Base-by-base conservation (phyloP, 139 green algal genomes). In the Picochlorum sp. region DNA sequence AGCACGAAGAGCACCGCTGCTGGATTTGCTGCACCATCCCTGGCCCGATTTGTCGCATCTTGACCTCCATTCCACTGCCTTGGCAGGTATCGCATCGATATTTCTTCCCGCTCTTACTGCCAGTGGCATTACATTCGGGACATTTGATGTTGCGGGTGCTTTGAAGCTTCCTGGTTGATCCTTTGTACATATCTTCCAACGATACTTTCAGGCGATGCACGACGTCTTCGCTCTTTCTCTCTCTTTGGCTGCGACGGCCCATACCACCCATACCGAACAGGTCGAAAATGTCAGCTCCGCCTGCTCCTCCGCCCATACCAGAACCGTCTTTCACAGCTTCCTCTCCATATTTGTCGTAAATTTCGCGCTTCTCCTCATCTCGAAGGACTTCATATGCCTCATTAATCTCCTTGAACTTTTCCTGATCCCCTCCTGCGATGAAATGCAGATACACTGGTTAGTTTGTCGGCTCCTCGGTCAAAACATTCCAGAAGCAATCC, bases 21-120 rank as follows among this genome's bases (percentile, higher is more conserved):
- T 98, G 94, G 73, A 98, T 95, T 77, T 99, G 94, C 83, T 97
- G 92, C 79, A 99, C 89, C 94, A 99, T 99, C 61, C 93, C 95
- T 24, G 94, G 94, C 0, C 92, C 94, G 23, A 99, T 62, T 3
- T 91, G 87, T 28, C 92, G 79, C 51, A 98, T 85, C 51, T 89
- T 84, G 5, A 96, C 80, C 65, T 96, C 81, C 37, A 95, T 82
- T 44, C 94, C 94, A 14, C 66, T 82, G 34, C 94, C 94, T 50
- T 90, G 76, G 84, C 94, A 99, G 2, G 76, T 72, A 66, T 75
- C 61, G 74, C 87, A 95, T 44, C 80, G 72, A 64, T 90, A 91
- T 11, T 75, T 76, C 71, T 84, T 82, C 45, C 92, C 90, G 37
- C 82, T 87, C 79, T 96, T 97, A 50, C 84, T 95, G 30, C 94